Percentiles rank a stretch among this genome's conserved stretches.
Conservation (phyloP, 2,329 filamentous ascomycete genomes). For the Colletotrichum sp. region DNA sequence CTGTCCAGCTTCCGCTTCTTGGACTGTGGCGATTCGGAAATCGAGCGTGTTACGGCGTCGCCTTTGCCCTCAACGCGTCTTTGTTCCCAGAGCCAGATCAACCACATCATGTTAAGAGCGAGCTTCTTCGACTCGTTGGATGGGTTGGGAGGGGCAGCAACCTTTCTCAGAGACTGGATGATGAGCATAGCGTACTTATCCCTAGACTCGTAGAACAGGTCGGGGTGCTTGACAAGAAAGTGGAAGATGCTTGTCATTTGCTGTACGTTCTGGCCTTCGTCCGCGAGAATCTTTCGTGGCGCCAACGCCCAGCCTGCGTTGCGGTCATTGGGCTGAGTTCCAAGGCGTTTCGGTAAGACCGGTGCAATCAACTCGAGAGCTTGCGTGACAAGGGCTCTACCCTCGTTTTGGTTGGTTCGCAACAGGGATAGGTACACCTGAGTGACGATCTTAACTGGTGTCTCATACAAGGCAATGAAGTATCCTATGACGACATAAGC, state of each 20-base stretch:
- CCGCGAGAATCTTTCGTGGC: constrained; percentile 86
- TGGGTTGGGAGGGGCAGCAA: constrained; percentile 80
- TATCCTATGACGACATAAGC: constrained; percentile 97
- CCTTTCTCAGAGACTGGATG: constrained; percentile 86
- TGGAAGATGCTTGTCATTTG: constrained; percentile 98
- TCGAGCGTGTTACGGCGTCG: constrained; percentile 39
- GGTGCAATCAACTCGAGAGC: constrained; percentile 94
- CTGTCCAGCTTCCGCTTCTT: constrained; percentile 80
- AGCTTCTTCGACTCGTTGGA: constrained; percentile 93
- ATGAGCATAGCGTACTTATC: constrained; percentile 91
- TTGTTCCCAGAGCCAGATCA: constrained; percentile 94
- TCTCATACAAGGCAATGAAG: constrained; percentile 97
- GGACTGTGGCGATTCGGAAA: constrained; percentile 73
- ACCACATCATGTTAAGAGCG: constrained; percentile 85
- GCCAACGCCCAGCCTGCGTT: constrained; percentile 89
- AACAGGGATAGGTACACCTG: constrained; percentile 94
- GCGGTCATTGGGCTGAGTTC: constrained; percentile 68
- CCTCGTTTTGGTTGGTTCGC: constrained; percentile 94
- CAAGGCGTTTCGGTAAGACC: constrained; percentile 85
- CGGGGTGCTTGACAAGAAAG: constrained; percentile 90
- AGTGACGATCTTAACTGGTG: constrained; percentile 91
- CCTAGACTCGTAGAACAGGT: constrained; percentile 92
- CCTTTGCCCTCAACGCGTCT: constrained; percentile 71
- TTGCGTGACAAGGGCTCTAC: constrained; percentile 88
- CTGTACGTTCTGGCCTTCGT: constrained; percentile 93